Evolutionary conservation across 2,329 filamentous ascomycete genomes (phyloP).

Genomic region (Rutstroemia sp.): DNA sequence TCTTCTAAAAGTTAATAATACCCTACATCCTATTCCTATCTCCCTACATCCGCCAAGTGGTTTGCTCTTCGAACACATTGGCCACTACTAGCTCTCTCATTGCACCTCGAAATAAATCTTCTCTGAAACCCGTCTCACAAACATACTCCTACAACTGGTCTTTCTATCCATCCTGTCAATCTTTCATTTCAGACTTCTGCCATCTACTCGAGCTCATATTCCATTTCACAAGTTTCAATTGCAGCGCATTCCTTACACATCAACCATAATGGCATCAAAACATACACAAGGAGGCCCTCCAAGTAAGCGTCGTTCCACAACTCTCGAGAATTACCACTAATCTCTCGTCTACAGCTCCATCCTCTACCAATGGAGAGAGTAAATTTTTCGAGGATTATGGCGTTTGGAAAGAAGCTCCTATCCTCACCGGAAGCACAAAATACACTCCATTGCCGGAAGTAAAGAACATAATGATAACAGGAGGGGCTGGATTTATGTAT

Average conservation of each 20-base stretch:
- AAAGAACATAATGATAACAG: constrained; percentile 77
- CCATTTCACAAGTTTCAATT: background rate
- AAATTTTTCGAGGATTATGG: constrained; percentile 51
- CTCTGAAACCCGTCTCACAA: background rate
- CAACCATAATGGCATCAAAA: constrained; percentile 9
- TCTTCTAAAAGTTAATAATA: constrained; percentile 1
- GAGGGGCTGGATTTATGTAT: constrained; percentile 80
- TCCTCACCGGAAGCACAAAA: constrained; percentile 61
- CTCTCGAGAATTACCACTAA: background rate
- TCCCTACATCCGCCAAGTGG: constrained; percentile 1
- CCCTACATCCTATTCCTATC: background rate
- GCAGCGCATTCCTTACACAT: background rate
- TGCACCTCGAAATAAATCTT: constrained; percentile 2
- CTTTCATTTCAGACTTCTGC: background rate
- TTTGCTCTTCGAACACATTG: background rate
- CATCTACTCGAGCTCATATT: background rate
- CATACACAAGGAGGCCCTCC: constrained; percentile 7
- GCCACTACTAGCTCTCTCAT: constrained; percentile 1
- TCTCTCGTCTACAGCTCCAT: constrained; percentile 10
- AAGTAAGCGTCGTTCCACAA: constrained; percentile 4
- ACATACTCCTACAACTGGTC: background rate
- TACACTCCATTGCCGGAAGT: constrained; percentile 63
- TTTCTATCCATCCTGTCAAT: background rate
- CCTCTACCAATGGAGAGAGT: constrained; percentile 13
- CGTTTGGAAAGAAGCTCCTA: constrained; percentile 64